Evolutionary conservation across 176 grass and related monocot genomes (phyloP), one percentile per base, ranked within the genome.

Genomic region (Oryza nivara): DNA sequence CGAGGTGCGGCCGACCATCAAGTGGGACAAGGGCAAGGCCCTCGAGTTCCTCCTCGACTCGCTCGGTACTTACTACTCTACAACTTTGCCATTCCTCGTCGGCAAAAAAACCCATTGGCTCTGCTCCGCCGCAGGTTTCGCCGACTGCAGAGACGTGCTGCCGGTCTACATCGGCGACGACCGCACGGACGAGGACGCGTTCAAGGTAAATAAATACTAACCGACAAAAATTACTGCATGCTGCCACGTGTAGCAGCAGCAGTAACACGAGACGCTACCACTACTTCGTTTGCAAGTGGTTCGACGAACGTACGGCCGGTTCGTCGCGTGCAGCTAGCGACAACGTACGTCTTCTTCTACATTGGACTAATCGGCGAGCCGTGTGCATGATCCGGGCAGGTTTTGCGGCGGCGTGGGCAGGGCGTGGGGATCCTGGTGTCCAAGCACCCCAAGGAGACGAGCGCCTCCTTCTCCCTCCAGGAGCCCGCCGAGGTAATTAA

Each of bases 11-110:
- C 95, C 95, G 6, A 81, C 75, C 65, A 97, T 97, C 83, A 94
- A 97, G 72, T 97, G 95, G 95, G 92, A 97, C 77, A 97, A 97
- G 88, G 95, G 95, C 61, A 97, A 94, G 90, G 95, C 95, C 3
- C 81, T 97, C 6, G 95, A 94, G 92, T 97, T 97, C 95, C 83
- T 97, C 25, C 86, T 97, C n/a, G 90, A 97, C 58, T 94, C 92
- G 4, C 95, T 97, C 15, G 93, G 93, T 93, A 88, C 74, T 5
- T 5, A 36, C 35, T 5, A 36, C 36, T 6, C 36, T 1, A 38
- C 36, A 38, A 7, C 36, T 38, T 36, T 38, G 36, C 36, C 41
- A 43, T 9, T 7, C 43, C 43, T 44, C 9, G 43, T 43, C 16
- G 34, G 15, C 44, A 28, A 28, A 23, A 22, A 23, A 22, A 63